A percentile compares a stretch with the other conserved stretches of the same genome.
Evolutionary conservation across 2,329 filamentous ascomycete genomes (phyloP).

Genomic region (Curvularia hawaiiensis): DNA sequence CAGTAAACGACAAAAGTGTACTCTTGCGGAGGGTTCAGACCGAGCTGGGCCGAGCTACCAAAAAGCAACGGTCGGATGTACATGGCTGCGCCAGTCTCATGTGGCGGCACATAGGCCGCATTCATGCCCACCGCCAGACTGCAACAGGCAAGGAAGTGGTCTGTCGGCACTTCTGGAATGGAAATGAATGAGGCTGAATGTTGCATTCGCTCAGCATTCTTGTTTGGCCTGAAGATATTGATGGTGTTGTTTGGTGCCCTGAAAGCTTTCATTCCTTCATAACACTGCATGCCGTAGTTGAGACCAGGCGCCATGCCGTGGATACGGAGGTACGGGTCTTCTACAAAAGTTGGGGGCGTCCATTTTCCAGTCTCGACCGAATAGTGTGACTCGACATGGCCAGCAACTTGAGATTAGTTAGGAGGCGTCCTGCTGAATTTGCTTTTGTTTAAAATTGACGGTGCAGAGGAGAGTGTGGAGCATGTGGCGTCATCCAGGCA

Average conservation of each 20-base stretch:
- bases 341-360: constrained; percentile 77
- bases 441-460: background rate
- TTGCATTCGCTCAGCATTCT: constrained; percentile 84
- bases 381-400: constrained; percentile 90
- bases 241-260: constrained; percentile 75
- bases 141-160: constrained; percentile 76
- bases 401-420: constrained; percentile 69
- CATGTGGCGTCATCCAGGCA: background rate
- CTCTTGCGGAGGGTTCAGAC: constrained; percentile 84
- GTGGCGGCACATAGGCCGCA: constrained; percentile 87
- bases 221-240: constrained; percentile 84
- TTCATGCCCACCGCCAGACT: constrained; percentile 85
- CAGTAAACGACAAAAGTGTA: constrained; percentile 92
- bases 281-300: constrained; percentile 96
- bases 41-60: constrained; percentile 84
- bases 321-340: constrained; percentile 82
- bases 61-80: constrained; percentile 91
- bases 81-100: constrained; percentile 86
- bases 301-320: constrained; percentile 95
- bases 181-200: constrained; percentile 83
- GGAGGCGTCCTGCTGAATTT: background rate
- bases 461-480: background rate
- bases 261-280: constrained; percentile 98
- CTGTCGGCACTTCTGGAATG: constrained; percentile 77
- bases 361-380: constrained; percentile 75